Conservation (phyloP, 169 alveolate species). For the Perkinsus marinus region DNA sequence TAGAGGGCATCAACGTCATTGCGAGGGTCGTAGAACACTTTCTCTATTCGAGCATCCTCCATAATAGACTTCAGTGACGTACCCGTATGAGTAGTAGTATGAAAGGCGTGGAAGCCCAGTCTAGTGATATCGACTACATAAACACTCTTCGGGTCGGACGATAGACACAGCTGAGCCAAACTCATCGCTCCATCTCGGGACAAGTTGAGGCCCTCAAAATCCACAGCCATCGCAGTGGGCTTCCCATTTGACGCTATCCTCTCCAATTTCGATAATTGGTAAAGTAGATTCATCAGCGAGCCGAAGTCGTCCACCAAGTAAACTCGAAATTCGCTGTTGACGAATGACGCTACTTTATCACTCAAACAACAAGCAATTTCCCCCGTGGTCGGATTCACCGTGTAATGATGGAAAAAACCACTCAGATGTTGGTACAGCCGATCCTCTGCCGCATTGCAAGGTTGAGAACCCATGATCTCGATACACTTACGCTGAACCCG, state of each 20-base stretch:
- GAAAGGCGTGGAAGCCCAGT: neutral
- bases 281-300: neutral
- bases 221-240: neutral
- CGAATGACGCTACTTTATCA: neutral
- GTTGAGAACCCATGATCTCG: neutral
- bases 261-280: neutral
- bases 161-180: neutral
- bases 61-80: neutral
- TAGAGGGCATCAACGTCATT: constrained; percentile 1
- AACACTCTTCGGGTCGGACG: neutral
- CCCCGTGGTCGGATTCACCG: neutral
- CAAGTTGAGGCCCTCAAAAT: neutral
- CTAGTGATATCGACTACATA: neutral
- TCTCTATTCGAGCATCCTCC: neutral
- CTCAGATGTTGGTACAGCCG: neutral
- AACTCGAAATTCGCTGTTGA: neutral
- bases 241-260: neutral
- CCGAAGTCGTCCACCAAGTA: neutral
- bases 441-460: neutral
- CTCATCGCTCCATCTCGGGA: neutral
- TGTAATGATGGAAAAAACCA: neutral
- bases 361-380: neutral
- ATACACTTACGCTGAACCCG: neutral
- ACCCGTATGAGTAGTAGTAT: neutral
- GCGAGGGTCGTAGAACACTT: neutral